These are phyloP conservation scores for Ascochyta pisi DNA, from an alignment of 2,329 filamentous ascomycete genomes.

Conservation along the genomic window DNA sequence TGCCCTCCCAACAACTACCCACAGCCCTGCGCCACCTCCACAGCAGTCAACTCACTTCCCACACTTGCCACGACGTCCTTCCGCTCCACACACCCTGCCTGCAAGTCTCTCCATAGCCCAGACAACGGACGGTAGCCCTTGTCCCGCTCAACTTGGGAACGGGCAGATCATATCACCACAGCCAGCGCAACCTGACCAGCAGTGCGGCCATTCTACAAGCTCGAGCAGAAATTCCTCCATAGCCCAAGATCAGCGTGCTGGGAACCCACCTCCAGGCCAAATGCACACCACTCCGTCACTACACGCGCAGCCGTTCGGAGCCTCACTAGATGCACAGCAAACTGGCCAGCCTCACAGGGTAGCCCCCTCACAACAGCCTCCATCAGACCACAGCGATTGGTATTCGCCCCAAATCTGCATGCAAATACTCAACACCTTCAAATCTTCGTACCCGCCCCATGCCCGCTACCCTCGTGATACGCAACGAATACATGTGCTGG, in stretches of 20 bases:
- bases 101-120: constrained; percentile 7
- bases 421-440: constrained; percentile 14
- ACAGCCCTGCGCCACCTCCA: background rate
- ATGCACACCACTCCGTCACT: background rate
- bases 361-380: background rate
- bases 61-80: constrained; percentile 1
- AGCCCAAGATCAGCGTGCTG: background rate
- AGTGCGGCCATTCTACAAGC: background rate
- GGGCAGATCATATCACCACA: constrained; percentile 16
- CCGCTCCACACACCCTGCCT: constrained; percentile 8
- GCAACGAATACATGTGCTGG: constrained; percentile 37
- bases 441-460: background rate
- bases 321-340: background rate
- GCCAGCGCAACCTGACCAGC: constrained; percentile 4
- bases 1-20: background rate
- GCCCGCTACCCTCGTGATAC: constrained; percentile 10
- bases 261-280: background rate
- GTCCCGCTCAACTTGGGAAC: background rate
- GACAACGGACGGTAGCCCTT: constrained; percentile 6
- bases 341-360: background rate
- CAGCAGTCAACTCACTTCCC: background rate
- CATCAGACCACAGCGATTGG: constrained; percentile 8
- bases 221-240: background rate
- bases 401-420: constrained; percentile 23
- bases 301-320: background rate